Conservation (phyloP, 805 yeast species). For the Candida ponderosae region DNA sequence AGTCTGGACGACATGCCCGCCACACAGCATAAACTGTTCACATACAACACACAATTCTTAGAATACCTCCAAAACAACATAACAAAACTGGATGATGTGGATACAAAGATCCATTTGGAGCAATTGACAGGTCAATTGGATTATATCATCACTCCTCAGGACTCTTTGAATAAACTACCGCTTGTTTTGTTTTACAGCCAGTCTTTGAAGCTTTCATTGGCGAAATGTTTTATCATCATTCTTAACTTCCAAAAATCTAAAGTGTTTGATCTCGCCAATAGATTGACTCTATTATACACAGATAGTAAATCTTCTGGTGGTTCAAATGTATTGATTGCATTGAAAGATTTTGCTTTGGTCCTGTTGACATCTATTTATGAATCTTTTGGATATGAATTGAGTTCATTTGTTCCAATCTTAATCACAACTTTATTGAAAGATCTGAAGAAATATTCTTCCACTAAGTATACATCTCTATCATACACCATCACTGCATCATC, state of each 20-base stretch:
- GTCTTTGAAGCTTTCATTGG: not conserved
- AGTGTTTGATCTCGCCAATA: not conserved
- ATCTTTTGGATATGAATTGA: constrained; percentile 23
- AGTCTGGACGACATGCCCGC: not conserved
- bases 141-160: not conserved
- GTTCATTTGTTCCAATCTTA: constrained; percentile 26
- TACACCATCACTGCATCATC: constrained; percentile 18
- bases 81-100: not conserved
- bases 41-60: not conserved
- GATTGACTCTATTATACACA: not conserved
- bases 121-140: not conserved
- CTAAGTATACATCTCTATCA: constrained; percentile 22
- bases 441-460: constrained; percentile 25
- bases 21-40: not conserved
- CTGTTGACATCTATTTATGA: constrained; percentile 23
- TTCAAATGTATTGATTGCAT: constrained; percentile 1
- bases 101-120: not conserved
- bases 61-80: not conserved
- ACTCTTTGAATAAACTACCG: too few species aligned
- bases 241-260: not conserved
- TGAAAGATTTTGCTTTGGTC: constrained; percentile 22
- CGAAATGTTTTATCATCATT: not conserved
- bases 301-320: not conserved
- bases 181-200: not conserved
- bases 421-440: constrained; percentile 22